phyloP scores from a whole-genome alignment of 768 basidiomycete genomes.

The Tulasnella sp. region DNA sequence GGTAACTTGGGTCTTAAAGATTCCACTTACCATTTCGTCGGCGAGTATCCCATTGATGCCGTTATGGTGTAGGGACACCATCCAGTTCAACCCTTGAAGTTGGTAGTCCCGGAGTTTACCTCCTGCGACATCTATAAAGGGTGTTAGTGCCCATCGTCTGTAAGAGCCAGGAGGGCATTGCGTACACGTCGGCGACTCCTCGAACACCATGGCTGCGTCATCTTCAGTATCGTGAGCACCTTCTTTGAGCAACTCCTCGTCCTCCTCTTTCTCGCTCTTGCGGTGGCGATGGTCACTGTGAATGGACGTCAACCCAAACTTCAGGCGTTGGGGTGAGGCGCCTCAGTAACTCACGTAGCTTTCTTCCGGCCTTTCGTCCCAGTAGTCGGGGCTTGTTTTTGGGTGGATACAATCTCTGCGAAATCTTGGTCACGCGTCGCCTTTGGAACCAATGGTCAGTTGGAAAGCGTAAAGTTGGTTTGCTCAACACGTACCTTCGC shows the following conservation, averaged over 20 bases:
- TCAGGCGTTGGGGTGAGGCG: slow-evolving; percentile 11
- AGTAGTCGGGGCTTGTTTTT: slow-evolving; percentile 41
- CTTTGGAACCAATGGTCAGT: slow-evolving; percentile 30
- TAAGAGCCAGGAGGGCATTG: slow-evolving; percentile 9
- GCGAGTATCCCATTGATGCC: slow-evolving; percentile 95
- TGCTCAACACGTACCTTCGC: slow-evolving; percentile 52
- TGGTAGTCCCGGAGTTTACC: slow-evolving; percentile 88
- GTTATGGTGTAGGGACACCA: slow-evolving; percentile 92
- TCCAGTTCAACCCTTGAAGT: slow-evolving; percentile 92
- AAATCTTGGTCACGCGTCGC: slow-evolving; percentile 87
- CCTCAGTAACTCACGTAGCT: slow-evolving; percentile 26
- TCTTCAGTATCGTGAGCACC: slow-evolving; percentile 68
- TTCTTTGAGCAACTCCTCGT: slow-evolving; percentile 85
- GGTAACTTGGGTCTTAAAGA: neutral
- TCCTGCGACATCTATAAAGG: slow-evolving; percentile 58
- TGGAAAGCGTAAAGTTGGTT: neutral
- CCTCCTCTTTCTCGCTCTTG: slow-evolving; percentile 97
- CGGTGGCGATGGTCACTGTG: slow-evolving; percentile 75
- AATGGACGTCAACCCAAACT: neutral
- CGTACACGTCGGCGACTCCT: slow-evolving; percentile 82
- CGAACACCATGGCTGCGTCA: slow-evolving; percentile 89
- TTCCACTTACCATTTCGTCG: slow-evolving; percentile 79
- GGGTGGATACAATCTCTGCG: slow-evolving; percentile 64
- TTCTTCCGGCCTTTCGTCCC: slow-evolving; percentile 82
- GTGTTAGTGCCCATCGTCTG: neutral